A percentile compares a stretch with the other conserved stretches of the same genome.
Conservation (phyloP, 192 early-diverging fungal genomes). For the Coemansia erecta region DNA sequence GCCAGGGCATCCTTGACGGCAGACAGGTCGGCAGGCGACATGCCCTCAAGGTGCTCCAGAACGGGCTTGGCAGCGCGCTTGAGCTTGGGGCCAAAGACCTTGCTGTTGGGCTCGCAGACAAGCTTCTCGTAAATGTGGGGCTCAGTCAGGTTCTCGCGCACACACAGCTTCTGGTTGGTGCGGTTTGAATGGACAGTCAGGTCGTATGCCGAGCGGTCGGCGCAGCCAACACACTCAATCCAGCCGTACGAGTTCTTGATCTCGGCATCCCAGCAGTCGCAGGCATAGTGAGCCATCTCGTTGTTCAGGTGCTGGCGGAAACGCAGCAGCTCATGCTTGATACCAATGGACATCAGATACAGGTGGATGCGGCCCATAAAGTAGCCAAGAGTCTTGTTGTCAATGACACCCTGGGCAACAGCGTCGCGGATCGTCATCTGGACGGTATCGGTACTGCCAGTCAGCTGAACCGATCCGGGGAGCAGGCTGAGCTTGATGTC, state of each 20-base stretch:
- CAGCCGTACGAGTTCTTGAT: conserved; percentile 93
- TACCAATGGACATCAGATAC: conserved; percentile 89
- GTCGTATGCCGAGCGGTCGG: conserved; percentile 98
- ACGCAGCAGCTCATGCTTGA: conserved; percentile 78
- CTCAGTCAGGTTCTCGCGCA: conserved; percentile 83
- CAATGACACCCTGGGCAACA: conserved; percentile 78
- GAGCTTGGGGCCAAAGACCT: conserved; percentile 91
- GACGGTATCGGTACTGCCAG: conserved; percentile 67
- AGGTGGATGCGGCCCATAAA: conserved; percentile 93
- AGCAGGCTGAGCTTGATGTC: conserved; percentile 77
- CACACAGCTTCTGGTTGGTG: conserved; percentile 92
- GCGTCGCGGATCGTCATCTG: conserved; percentile 88
- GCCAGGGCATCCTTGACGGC: conserved; percentile 49
- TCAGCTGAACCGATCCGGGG: conserved; percentile 70
- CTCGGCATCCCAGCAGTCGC: conserved; percentile 99
- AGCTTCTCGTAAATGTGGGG: conserved; percentile 75
- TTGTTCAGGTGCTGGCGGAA: conserved; percentile 99
- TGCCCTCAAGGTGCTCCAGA: conserved; percentile 65
- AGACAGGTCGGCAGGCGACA: conserved; percentile 58
- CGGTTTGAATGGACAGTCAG: conserved; percentile 83
- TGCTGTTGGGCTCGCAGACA: conserved; percentile 87
- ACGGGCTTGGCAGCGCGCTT: conserved; percentile 90
- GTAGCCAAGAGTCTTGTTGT: conserved; percentile 99
- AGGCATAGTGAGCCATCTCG: conserved; percentile 99
- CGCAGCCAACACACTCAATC: conserved; percentile 99